phyloP scores from a whole-genome alignment of 345 rosid species.

The Hevea brasiliensis region DNA sequence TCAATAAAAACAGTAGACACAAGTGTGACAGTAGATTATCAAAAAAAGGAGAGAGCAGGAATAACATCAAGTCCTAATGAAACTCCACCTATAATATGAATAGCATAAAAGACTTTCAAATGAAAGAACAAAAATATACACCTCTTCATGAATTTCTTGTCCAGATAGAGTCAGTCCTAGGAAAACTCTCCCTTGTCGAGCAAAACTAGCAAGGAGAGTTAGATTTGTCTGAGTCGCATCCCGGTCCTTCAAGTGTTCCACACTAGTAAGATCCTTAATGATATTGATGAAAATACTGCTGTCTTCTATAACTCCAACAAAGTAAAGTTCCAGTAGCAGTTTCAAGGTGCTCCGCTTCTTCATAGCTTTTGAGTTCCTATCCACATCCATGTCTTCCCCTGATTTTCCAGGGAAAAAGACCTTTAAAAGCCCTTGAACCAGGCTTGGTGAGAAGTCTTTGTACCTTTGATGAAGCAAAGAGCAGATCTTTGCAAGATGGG shows the following conservation, averaged over 20 bases:
- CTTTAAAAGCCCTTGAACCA: slow-evolving; percentile 83
- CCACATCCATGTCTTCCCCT: slow-evolving; percentile 81
- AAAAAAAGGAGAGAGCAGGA: background rate
- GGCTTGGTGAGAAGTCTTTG: slow-evolving; percentile 86
- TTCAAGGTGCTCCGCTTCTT: slow-evolving; percentile 92
- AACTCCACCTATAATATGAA: background rate
- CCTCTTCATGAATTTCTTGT: slow-evolving; percentile 85
- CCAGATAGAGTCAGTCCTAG: slow-evolving; percentile 88
- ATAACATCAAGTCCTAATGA: background rate
- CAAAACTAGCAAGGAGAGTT: slow-evolving; percentile 93
- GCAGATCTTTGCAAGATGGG: slow-evolving; percentile 62
- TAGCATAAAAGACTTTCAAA: background rate
- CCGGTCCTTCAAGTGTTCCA: slow-evolving; percentile 82
- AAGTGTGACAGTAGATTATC: background rate
- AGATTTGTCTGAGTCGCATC: slow-evolving; percentile 89
- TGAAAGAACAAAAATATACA: slow-evolving; percentile 20
- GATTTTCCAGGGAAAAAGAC: slow-evolving; percentile 93
- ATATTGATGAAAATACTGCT: slow-evolving; percentile 68
- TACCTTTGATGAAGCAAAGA: slow-evolving; percentile 98
- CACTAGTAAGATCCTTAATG: slow-evolving; percentile 79
- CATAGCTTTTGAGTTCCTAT: slow-evolving; percentile 85
- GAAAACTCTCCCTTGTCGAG: slow-evolving; percentile 94
- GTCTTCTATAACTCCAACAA: slow-evolving; percentile 92
- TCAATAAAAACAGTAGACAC: background rate
- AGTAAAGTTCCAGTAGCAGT: slow-evolving; percentile 88